Evolutionary conservation across 306 rosid species (phyloP).

Genomic region (Quercus bicolor): DNA sequence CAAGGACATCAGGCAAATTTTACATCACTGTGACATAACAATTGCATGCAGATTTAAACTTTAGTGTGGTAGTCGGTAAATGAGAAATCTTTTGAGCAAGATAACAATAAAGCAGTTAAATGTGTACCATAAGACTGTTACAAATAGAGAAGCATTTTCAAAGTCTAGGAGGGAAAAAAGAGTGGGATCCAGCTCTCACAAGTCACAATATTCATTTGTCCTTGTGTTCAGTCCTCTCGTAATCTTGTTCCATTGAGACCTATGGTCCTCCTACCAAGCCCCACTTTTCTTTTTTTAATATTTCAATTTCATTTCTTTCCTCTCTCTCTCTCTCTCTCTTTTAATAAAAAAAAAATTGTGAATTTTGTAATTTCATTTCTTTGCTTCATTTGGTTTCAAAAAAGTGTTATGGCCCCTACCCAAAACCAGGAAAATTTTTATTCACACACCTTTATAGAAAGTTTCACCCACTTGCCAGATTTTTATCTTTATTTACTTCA

Average conservation of each 20-base stretch:
- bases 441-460: too few species aligned
- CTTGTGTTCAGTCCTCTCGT: constrained; percentile 14
- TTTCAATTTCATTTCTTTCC: background rate
- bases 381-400: too few species aligned
- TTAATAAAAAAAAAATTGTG: background rate
- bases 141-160: constrained; percentile 9
- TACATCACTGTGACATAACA: too few species aligned
- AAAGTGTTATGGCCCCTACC: too few species aligned
- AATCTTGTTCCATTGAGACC: constrained; percentile 22
- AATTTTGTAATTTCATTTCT: background rate
- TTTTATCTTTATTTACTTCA: too few species aligned
- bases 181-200: constrained; percentile 25
- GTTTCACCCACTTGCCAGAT: too few species aligned
- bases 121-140: constrained; percentile 14
- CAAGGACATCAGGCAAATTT: too few species aligned
- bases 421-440: too few species aligned
- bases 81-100: background rate
- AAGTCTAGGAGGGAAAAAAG: background rate
- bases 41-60: background rate
- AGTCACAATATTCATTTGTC: background rate
- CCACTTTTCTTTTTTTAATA: background rate
- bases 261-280: background rate
- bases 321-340: too few species aligned
- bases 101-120: constrained; percentile 1
- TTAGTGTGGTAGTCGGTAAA: background rate